Evolutionary conservation across 2,329 filamentous ascomycete species (phyloP), one percentile per base, ranked within the genome.

Genomic region (Pseudogymnoascus sp.): DNA sequence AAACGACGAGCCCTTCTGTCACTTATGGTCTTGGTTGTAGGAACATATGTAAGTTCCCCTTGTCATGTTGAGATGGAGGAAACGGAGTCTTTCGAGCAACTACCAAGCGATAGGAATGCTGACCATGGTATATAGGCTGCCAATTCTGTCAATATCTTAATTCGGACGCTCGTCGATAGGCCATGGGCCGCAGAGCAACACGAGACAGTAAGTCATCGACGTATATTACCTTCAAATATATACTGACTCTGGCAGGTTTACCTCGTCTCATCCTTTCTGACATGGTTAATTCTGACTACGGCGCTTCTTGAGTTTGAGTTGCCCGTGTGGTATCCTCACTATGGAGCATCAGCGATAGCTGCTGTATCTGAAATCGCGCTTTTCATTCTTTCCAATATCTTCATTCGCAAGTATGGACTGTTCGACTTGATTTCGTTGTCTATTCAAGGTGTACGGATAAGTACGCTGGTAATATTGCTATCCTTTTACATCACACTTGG

Each of bases 261-360:
- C 62, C 76, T 83, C 38, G 74, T 89, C 25, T 83, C 86, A 1
- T 88, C 84, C 62, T 77, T 86, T 53, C 74, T 90, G 28, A 78
- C 85, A n/a, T 90, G 87, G 72, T 81, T 84, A 3, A 79, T 87
- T 12, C 79, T 88, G 67, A 76, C 85, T 64, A 78, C 82, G 42
- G 79, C 79, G 18, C 77, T 89, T 12, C 75, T 78, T 2, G 81
- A 84, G 61, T 76, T 77, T 16, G 71, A 77, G 31, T 77, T 79
- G 61, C 78, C 80, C 2, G 78, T 84, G 8, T 87, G 85, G 79
- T 85, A 87, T 67, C 85, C 87, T 0, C 86, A 85, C 66, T 82
- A 83, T 66, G 86, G 85, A 16, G 83, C 84, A 11, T 88, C 87
- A 79, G 67, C 82, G 31, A 72, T 89, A 14, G 83, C 82, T 12